Conservation (phyloP, 768 basidiomycete species). For the Amanita pallidorosea region DNA sequence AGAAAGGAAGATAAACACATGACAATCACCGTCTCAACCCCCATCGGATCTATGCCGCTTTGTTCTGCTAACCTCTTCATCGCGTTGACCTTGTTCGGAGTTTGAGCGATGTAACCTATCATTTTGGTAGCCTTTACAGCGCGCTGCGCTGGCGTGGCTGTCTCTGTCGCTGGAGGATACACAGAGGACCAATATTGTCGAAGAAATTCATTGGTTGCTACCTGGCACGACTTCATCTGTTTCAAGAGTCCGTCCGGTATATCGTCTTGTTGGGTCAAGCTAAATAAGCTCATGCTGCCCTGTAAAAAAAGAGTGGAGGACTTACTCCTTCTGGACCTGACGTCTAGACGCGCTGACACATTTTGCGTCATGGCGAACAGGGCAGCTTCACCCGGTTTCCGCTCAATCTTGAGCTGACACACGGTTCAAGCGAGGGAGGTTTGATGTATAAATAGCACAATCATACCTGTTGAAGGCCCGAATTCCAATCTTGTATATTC, state of each 20-base stretch:
- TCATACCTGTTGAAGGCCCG: slow-evolving; percentile 44
- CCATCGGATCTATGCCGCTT: slow-evolving; percentile 49
- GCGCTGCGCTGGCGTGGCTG: slow-evolving; percentile 56
- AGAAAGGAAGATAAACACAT: background rate
- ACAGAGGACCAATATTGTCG: slow-evolving; percentile 92
- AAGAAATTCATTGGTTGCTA: slow-evolving; percentile 90
- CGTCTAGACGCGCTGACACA: slow-evolving; percentile 61
- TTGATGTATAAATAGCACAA: background rate
- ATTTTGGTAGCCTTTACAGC: slow-evolving; percentile 78
- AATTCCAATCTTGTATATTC: slow-evolving; percentile 47
- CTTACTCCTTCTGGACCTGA: slow-evolving; percentile 56
- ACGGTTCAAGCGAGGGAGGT: background rate
- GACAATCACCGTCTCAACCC: slow-evolving; percentile 53
- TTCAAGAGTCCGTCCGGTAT: slow-evolving; percentile 71
- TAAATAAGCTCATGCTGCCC: background rate
- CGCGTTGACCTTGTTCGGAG: slow-evolving; percentile 71
- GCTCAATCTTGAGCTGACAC: slow-evolving; percentile 54
- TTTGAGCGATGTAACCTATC: slow-evolving; percentile 71
- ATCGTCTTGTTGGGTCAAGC: slow-evolving; percentile 37
- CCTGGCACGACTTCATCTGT: slow-evolving; percentile 85
- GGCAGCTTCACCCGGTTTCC: slow-evolving; percentile 57
- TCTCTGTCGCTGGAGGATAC: slow-evolving; percentile 61
- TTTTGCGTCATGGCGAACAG: slow-evolving; percentile 70
- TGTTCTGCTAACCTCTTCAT: slow-evolving; percentile 54
- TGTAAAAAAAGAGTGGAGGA: background rate